Percentiles rank a stretch among this genome's conserved stretches.
Evolutionary conservation across 169 alveolate genomes (phyloP).

Genomic region (Plasmodium relictum): DNA sequence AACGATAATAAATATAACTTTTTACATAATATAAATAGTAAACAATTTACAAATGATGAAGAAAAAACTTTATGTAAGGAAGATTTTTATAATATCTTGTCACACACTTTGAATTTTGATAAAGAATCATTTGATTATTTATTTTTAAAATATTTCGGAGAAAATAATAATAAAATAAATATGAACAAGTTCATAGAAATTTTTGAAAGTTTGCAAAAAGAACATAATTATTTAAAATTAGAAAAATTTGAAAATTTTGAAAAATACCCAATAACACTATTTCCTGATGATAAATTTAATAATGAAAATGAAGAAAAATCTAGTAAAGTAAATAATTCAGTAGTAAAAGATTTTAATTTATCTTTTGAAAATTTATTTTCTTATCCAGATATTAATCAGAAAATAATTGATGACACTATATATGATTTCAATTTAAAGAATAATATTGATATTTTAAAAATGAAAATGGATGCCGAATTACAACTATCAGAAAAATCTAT

Average conservation of each 20-base stretch:
- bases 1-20: neutral
- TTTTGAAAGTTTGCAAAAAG: neutral
- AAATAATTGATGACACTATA: conserved; percentile 31
- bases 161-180: neutral
- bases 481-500: conserved; percentile 32
- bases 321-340: conserved; percentile 2
- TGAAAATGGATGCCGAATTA: conserved; percentile 76
- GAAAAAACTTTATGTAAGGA: conserved; percentile 25
- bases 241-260: conserved; percentile 50
- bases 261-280: conserved; percentile 13
- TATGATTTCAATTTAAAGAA: conserved; percentile 19
- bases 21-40: neutral
- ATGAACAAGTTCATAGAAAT: conserved; percentile 11
- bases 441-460: conserved; percentile 29
- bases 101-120: neutral
- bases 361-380: conserved; percentile 19
- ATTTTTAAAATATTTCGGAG: conserved; percentile 19
- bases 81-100: conserved; percentile 8
- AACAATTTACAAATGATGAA: neutral
- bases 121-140: conserved; percentile 27
- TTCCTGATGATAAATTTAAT: neutral
- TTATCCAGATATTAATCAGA: conserved; percentile 12
- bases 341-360: conserved; percentile 2
- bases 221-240: neutral
- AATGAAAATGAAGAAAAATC: neutral